Evolutionary conservation across 768 basidiomycete species (phyloP), one percentile per base, ranked within the genome.

Genomic region (Macrocybe gigantea): DNA sequence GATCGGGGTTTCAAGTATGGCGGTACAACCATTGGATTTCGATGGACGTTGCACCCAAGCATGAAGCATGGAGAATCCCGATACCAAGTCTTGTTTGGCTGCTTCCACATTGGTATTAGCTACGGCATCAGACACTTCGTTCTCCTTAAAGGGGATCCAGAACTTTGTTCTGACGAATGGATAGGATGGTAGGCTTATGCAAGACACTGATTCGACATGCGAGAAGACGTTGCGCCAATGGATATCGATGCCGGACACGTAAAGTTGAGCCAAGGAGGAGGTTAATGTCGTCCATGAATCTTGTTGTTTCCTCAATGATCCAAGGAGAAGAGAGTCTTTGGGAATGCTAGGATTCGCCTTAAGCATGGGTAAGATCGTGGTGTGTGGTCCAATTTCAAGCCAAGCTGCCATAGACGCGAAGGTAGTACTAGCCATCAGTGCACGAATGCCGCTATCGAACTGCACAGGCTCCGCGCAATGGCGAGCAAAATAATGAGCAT

Each of bases 381-480:
- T 65, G 51, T 85, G 82, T 8, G 85, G 82, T 1, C 85, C 80
- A 38, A 87, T 71, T 60, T 88, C 86, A 6, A 88, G 67, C 79
- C 80, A 87, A 0, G 69, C 71, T 37, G 69, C 69, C 6, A 71
- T 58, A 10, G 58, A 49, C 37, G 56, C 42, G 29, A 66, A 49
- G 11, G 59, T 60, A 9, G 60, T 15, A 10, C 49, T 50, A 5
- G 64, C 52, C 1, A 69, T 31, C 7, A 80, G 66, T 0, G 71
- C 62, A n/a, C 59, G 62, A 2, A 87, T 58, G 9, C 78, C 78
- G 22, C 68, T 65, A 10, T 72, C 64, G 54, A 85, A 86, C 31
- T 61, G 69, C 39, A 82, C 84, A 30, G 81, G 80, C 50, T 75
- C 68, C 5, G 60, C 64, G 54, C 82, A 83, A 51, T 88, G 85